These are phyloP conservation scores for Naganishia antarctica DNA, from an alignment of 768 basidiomycete species.

Conservation along the genomic window DNA sequence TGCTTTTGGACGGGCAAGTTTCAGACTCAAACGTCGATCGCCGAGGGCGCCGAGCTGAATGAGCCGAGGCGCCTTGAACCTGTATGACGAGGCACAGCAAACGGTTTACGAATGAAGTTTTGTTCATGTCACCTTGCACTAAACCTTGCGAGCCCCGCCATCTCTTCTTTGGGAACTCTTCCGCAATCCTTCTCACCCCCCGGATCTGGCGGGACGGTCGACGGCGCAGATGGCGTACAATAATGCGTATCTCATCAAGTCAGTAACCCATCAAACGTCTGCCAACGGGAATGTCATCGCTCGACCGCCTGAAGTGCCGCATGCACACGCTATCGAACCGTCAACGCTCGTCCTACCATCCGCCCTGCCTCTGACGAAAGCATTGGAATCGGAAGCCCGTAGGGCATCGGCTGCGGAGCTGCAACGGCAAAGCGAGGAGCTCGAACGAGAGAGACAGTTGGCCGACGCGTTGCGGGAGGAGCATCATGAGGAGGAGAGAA, in stretches of 20 bases:
- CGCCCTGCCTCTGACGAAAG: conserved; percentile 30
- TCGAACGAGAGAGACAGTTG: conserved; percentile 35
- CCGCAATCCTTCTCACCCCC: no score
- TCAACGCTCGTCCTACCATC: conserved; percentile 1
- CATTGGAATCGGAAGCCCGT: conserved; percentile 33
- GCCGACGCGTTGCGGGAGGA: conserved; percentile 45
- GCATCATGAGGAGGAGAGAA: conserved; percentile 35
- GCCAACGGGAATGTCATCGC: background rate
- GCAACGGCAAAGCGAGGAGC: conserved; percentile 35
- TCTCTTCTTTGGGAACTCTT: no score
- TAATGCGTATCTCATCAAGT: conserved; percentile 19
- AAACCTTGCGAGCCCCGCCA: no score
- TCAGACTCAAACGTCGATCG: no score
- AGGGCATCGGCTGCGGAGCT: conserved; percentile 40
- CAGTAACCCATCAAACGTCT: conserved; percentile 2
- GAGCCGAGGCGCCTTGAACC: no score
- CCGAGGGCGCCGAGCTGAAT: no score
- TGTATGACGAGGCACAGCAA: no score
- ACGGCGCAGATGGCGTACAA: conserved; percentile 16
- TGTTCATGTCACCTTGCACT: no score
- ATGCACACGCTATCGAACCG: conserved; percentile 4
- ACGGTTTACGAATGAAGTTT: no score
- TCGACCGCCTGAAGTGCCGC: background rate
- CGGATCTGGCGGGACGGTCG: no score
- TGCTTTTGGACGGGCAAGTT: background rate